phyloP scores from a whole-genome alignment of 805 yeast species.

The Starmerella bacillaris region DNA sequence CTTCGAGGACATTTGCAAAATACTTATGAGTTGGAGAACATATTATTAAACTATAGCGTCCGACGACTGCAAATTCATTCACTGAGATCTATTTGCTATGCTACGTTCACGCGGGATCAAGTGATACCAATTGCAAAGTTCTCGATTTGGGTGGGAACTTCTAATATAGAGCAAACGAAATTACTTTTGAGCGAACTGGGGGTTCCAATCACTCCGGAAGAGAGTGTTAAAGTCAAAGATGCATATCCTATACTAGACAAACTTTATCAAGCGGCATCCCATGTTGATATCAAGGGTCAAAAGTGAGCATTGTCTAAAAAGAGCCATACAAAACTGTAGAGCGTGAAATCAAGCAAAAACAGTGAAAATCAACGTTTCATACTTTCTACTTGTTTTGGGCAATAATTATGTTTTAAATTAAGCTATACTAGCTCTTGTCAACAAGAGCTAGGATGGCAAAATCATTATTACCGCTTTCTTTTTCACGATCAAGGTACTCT shows the following conservation, averaged over 20 bases:
- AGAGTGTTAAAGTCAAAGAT: neutral
- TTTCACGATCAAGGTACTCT: constrained; percentile 39
- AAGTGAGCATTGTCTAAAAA: constrained; percentile 18
- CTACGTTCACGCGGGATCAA: constrained; percentile 5
- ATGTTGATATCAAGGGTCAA: constrained; percentile 87
- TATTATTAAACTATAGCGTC: constrained; percentile 3
- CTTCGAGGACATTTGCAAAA: neutral
- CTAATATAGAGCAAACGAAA: neutral
- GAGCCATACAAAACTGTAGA: no score
- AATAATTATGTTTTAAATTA: no score
- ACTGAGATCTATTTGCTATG: constrained; percentile 4
- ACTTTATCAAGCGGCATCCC: constrained; percentile 5
- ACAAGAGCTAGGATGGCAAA: constrained; percentile 56
- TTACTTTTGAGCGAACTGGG: constrained; percentile 2
- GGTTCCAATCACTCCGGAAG: neutral
- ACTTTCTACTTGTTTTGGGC: no score
- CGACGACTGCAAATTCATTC: constrained; percentile 2
- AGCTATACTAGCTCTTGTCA: constrained; percentile 1
- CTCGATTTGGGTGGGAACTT: constrained; percentile 1
- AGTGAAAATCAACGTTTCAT: no score
- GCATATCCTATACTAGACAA: constrained; percentile 1
- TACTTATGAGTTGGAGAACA: constrained; percentile 7
- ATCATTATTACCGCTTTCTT: constrained; percentile 21
- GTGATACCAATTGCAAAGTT: constrained; percentile 3
- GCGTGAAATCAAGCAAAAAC: no score